A percentile compares a stretch with the other conserved stretches of the same genome.
Evolutionary conservation across 164 flowering plant genomes (phyloP).

Genomic region (Macadamia tetraphylla): DNA sequence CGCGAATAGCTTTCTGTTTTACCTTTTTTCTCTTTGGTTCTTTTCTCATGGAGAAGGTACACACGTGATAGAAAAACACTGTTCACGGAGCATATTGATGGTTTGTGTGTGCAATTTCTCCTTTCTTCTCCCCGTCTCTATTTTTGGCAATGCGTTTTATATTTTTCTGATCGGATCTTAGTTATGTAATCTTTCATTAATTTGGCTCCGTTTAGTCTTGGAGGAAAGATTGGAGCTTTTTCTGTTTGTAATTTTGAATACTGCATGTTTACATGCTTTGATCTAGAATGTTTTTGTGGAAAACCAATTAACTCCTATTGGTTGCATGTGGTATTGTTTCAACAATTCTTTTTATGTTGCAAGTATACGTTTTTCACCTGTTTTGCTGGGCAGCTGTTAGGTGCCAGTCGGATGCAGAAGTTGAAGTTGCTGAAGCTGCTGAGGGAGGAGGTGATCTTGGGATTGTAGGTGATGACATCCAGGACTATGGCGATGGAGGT

Average conservation of each 20-base stretch:
- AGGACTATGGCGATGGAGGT: constrained; percentile 45
- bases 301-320: not conserved
- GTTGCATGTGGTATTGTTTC: not conserved
- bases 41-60: too few species aligned
- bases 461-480: constrained; percentile 65
- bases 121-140: not conserved
- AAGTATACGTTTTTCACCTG: not conserved
- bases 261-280: not conserved
- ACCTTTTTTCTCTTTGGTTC: too few species aligned
- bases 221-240: not conserved
- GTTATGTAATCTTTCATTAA: not conserved
- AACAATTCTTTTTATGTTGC: not conserved
- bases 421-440: constrained; percentile 36
- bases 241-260: not conserved
- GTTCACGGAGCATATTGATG: too few species aligned
- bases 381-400: constrained; percentile 48
- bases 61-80: too few species aligned
- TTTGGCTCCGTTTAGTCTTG: not conserved
- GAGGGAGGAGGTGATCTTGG: constrained; percentile 58
- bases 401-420: constrained; percentile 59
- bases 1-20: too few species aligned
- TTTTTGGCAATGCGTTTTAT: too few species aligned
- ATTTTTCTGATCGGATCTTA: not conserved
- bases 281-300: not conserved
- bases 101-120: too few species aligned